Conservation (phyloP, 2,329 filamentous ascomycete genomes). For the Colletotrichum godetiae region DNA sequence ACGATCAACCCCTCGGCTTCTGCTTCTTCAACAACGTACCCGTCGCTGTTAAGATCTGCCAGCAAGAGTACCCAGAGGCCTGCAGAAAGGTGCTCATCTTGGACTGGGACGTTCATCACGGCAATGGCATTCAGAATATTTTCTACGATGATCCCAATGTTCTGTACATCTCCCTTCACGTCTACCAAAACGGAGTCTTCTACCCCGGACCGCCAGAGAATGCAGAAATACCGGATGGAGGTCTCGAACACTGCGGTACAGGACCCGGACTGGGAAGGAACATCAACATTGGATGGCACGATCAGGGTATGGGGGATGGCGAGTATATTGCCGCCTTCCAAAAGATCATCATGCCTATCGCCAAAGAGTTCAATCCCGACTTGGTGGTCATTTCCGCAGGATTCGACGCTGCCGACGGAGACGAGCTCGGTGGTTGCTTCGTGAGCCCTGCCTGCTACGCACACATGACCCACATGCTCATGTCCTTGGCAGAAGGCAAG, state of each 20-base stretch:
- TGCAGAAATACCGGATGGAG: slow-evolving; percentile 68
- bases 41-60: slow-evolving; percentile 89
- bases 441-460: slow-evolving; percentile 93
- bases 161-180: slow-evolving; percentile 94
- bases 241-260: slow-evolving; percentile 68
- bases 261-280: slow-evolving; percentile 69
- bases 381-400: slow-evolving; percentile 95
- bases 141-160: slow-evolving; percentile 96
- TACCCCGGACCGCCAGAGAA: slow-evolving; percentile 79
- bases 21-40: slow-evolving; percentile 99
- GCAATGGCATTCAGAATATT: slow-evolving; percentile 95
- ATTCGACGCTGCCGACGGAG: slow-evolving; percentile 94
- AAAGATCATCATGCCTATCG: slow-evolving; percentile 95
- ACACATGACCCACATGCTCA: slow-evolving; percentile 99
- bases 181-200: slow-evolving; percentile 85
- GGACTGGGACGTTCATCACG: slow-evolving; percentile 87
- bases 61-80: slow-evolving; percentile 79
- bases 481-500: slow-evolving; percentile 91
- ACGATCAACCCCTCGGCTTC: slow-evolving; percentile 88
- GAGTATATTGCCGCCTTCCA: slow-evolving; percentile 98
- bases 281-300: slow-evolving; percentile 75
- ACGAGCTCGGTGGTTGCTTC: slow-evolving; percentile 91
- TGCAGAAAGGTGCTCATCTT: slow-evolving; percentile 93
- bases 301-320: slow-evolving; percentile 89
- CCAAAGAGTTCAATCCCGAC: slow-evolving; percentile 92